Percentiles rank a stretch among this genome's conserved stretches.
Conservation (phyloP, 768 basidiomycete species). For the Suillus americanus region DNA sequence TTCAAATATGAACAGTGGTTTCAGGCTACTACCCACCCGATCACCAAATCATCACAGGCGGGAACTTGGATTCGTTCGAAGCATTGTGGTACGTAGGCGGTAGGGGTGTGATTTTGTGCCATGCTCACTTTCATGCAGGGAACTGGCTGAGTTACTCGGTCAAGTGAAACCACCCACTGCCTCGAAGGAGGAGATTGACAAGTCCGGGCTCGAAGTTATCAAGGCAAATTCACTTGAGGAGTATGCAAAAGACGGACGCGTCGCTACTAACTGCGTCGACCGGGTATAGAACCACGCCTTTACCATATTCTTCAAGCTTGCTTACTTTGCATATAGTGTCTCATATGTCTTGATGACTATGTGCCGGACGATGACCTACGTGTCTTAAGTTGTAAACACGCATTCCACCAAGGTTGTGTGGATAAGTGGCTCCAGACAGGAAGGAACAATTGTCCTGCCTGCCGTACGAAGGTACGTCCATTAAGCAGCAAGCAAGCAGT, state of each 20-base stretch:
- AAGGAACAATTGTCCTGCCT: slow-evolving; percentile 90
- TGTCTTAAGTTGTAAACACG: slow-evolving; percentile 80
- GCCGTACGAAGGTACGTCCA: slow-evolving; percentile 66
- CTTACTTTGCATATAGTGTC: slow-evolving; percentile 46
- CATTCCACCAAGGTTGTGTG: slow-evolving; percentile 88
- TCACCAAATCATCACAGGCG: slow-evolving; percentile 85
- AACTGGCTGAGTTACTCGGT: slow-evolving; percentile 81
- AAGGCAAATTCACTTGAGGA: slow-evolving; percentile 47
- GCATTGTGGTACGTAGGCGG: slow-evolving; percentile 60
- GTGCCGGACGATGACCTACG: slow-evolving; percentile 74
- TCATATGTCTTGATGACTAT: slow-evolving; percentile 90
- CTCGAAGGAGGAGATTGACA: slow-evolving; percentile 81
- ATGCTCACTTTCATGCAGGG: slow-evolving; percentile 40
- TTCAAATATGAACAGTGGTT: slow-evolving; percentile 9
- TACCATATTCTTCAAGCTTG: not conserved
- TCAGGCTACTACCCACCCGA: slow-evolving; percentile 87
- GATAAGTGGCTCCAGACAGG: slow-evolving; percentile 87
- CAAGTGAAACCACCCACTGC: slow-evolving; percentile 82
- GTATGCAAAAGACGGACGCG: slow-evolving; percentile 59
- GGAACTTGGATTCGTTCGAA: slow-evolving; percentile 76
- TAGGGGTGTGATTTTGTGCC: not conserved
- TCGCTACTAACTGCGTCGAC: slow-evolving; percentile 79
- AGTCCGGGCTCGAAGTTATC: slow-evolving; percentile 77
- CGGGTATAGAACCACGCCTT: slow-evolving; percentile 47
- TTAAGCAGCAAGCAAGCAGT: not conserved